Base-by-base conservation (phyloP, 148 eudicot genomes). In the Camellia japonica region DNA sequence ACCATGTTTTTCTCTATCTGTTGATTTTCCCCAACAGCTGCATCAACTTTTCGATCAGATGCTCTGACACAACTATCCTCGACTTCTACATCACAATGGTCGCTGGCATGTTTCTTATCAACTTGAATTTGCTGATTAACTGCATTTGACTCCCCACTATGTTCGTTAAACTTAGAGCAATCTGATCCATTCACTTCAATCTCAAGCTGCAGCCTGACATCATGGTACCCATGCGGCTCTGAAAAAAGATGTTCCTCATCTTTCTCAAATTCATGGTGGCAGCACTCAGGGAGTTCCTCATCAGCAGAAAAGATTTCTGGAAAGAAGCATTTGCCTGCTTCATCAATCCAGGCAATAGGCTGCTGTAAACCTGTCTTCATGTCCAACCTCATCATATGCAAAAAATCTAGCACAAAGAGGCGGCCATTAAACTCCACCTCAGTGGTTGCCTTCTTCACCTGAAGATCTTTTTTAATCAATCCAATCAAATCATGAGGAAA, bases 341-440 rank as follows among this genome's bases (percentile, higher is more conserved):
- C 94, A 86, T 93, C 98, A 86, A 95, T 93, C 98, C 98, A 95
- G 4, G 98, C 97, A 75, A 95, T 84, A 74, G 97, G 89, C 77
- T 85, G 87, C 82, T 85, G 87, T 61, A 74, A 47, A 51, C 91
- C 92, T 51, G 90, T 86, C 64, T 81, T 80, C 78, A 91, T 51
- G 85, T 95, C 89, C 69, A 95, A 47, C 76, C 86, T 86, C 67
- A 83, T 85, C 98, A 93, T 95, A 79, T 82, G 93, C 70, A 91
- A 83, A 83, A 95, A 90, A 75, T 95, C 97, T 66, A 95, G 71
- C 16, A 93, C 11, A 76, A 88, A 81, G 74, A 68, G 82, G 55
- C 69, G 71, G 49, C 86, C 87, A 63, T 84, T 72, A 42, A 90
- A 46, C 71, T 89, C 83, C 79, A 95, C 90, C 79, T 95, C 97